A percentile compares a stretch with the other conserved stretches of the same genome.
Evolutionary conservation across 148 eudicot species (phyloP).

Genomic region (Camellia japonica): DNA sequence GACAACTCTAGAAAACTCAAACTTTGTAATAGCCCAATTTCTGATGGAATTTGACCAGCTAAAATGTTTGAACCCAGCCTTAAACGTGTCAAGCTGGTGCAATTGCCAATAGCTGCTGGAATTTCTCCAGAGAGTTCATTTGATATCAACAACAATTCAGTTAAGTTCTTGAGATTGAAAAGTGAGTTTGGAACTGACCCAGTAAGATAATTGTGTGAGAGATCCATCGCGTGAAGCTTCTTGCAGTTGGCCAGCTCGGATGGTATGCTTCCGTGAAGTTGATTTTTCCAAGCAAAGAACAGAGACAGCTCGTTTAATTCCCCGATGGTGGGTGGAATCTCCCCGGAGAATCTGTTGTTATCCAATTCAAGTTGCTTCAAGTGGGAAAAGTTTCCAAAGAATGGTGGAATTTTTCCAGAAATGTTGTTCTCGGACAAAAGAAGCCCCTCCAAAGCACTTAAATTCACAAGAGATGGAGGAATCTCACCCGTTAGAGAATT

Average conservation of each 20-base stretch:
- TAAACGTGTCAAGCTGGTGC: constrained; percentile 26
- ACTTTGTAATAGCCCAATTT: constrained; percentile 25
- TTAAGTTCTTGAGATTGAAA: constrained; percentile 28
- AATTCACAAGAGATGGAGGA: constrained; percentile 18
- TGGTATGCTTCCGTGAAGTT: constrained; percentile 34
- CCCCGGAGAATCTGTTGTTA: constrained; percentile 31
- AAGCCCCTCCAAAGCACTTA: constrained; percentile 28
- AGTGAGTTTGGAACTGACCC: constrained; percentile 28
- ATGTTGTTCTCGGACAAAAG: constrained; percentile 31
- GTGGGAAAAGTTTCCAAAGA: constrained; percentile 25
- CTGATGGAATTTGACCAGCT: constrained; percentile 26
- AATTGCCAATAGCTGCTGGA: constrained; percentile 33
- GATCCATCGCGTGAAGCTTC: constrained; percentile 33
- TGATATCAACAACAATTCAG: constrained; percentile 32
- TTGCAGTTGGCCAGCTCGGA: constrained; percentile 24
- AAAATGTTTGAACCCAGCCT: constrained; percentile 31
- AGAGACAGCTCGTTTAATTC: constrained; percentile 25
- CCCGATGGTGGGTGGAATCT: constrained; percentile 33
- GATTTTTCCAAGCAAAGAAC: constrained; percentile 38
- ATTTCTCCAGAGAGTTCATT: constrained; percentile 30
- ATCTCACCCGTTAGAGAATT: constrained; percentile 30
- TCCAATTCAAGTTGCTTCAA: constrained; percentile 34
- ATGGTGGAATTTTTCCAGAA: constrained; percentile 26
- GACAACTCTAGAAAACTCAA: constrained; percentile 37
- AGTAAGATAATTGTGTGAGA: constrained; percentile 29